Evolutionary conservation across 345 rosid species (phyloP).

Genomic region (Citrus unshiu): DNA sequence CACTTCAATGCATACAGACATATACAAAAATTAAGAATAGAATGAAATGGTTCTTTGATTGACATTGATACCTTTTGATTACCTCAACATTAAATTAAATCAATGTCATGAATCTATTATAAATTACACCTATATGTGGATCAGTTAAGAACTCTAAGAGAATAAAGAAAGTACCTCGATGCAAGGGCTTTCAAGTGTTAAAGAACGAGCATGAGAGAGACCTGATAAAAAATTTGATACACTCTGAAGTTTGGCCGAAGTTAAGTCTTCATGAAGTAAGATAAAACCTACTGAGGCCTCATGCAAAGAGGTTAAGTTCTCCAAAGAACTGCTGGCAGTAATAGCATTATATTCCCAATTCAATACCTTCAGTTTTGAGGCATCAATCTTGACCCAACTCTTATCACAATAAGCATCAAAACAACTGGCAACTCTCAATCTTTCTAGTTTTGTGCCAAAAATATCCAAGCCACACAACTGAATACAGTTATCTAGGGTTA

Average conservation of each 20-base stretch:
- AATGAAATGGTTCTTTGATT: not conserved
- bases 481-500: constrained; percentile 49
- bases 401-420: constrained; percentile 40
- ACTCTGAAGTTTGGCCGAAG: constrained; percentile 33
- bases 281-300: constrained; percentile 52
- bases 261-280: constrained; percentile 27
- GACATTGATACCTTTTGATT: not conserved
- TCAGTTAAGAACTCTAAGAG: not conserved
- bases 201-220: constrained; percentile 34
- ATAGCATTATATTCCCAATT: constrained; percentile 55
- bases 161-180: constrained; percentile 50
- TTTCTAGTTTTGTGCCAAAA: constrained; percentile 36
- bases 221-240: constrained; percentile 47
- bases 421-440: constrained; percentile 51
- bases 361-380: constrained; percentile 38
- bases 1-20: not conserved
- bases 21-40: not conserved
- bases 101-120: not conserved
- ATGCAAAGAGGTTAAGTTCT: constrained; percentile 39
- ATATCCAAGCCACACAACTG: constrained; percentile 56
- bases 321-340: constrained; percentile 29
- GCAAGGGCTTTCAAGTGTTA: constrained; percentile 57
- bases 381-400: constrained; percentile 53
- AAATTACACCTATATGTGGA: not conserved
- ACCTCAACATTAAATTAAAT: not conserved